Evolutionary conservation across 805 yeast species (phyloP).

Genomic region (Hanseniaspora thailandica): DNA sequence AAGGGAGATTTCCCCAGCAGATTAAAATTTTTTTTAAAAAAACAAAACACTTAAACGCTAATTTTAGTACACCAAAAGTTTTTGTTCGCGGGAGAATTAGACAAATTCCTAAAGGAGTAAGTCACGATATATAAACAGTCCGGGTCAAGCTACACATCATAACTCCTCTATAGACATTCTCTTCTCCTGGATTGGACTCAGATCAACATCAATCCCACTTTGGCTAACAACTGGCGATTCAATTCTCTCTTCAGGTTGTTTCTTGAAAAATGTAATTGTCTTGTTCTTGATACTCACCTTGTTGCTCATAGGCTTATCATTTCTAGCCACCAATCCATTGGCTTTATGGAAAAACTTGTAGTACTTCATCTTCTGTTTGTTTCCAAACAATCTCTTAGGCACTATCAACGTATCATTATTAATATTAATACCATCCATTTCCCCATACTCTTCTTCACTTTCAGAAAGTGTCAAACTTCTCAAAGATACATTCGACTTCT

Average conservation of each 20-base stretch:
- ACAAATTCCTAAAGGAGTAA: background rate
- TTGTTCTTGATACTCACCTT: slow-evolving; percentile 3
- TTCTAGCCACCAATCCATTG: slow-evolving; percentile 1
- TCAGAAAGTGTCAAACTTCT: slow-evolving; percentile 18
- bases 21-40: no score
- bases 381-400: slow-evolving; percentile 1
- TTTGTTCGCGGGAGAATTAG: background rate
- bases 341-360: slow-evolving; percentile 3
- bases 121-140: background rate
- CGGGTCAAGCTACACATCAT: slow-evolving; percentile 2
- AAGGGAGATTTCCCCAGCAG: no score
- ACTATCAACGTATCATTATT: background rate
- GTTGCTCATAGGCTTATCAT: slow-evolving; percentile 4
- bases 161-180: slow-evolving; percentile 25
- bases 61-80: no score
- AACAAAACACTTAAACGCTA: no score
- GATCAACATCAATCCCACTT: slow-evolving; percentile 13
- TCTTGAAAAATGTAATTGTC: slow-evolving; percentile 3
- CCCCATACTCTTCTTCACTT: slow-evolving; percentile 17
- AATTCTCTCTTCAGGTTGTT: slow-evolving; percentile 16
- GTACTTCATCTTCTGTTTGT: background rate
- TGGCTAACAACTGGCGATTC: slow-evolving; percentile 17
- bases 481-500: slow-evolving; percentile 16
- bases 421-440: background rate
- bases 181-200: slow-evolving; percentile 29